A percentile compares a stretch with the other conserved stretches of the same genome.
These are phyloP conservation scores for Schizochytrium sp. DNA, from an alignment of 108 stramenopile species.

Conservation along the genomic window DNA sequence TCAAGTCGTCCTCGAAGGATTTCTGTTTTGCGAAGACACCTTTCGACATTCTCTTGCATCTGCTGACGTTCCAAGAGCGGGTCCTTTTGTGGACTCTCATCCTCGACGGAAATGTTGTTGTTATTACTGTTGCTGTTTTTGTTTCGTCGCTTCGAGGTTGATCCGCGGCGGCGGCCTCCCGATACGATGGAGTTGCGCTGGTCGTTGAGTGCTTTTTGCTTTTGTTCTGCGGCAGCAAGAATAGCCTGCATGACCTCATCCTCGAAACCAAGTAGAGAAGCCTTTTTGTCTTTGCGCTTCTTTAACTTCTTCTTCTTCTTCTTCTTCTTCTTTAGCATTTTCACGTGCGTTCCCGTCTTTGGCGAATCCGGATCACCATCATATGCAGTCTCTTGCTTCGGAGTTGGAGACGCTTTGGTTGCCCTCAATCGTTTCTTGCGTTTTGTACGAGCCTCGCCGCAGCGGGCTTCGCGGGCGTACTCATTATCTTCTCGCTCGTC, in stretches of 20 bases:
- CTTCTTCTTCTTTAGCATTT: background rate
- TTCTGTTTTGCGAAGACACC: background rate
- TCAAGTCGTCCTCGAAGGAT: background rate
- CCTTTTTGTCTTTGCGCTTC: background rate
- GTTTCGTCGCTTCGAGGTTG: background rate
- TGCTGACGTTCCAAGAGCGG: background rate
- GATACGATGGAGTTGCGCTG: too few species aligned
- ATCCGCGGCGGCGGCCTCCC: background rate
- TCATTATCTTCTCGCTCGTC: too few species aligned
- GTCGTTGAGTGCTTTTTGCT: background rate
- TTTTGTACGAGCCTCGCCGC: too few species aligned
- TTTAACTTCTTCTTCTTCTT: background rate
- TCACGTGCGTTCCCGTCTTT: background rate
- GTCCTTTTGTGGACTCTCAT: background rate
- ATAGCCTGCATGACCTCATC: background rate
- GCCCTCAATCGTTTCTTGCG: too few species aligned
- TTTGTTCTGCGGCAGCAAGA: background rate
- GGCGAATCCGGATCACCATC: too few species aligned
- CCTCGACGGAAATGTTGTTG: too few species aligned
- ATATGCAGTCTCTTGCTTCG: too few species aligned
- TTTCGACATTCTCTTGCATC: conserved; percentile 6
- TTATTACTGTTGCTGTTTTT: background rate
- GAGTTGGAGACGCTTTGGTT: too few species aligned
- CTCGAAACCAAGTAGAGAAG: background rate
- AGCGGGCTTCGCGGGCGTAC: too few species aligned